Conservation (phyloP, 2,329 filamentous ascomycete genomes). For the Diaporthe caulivora region DNA sequence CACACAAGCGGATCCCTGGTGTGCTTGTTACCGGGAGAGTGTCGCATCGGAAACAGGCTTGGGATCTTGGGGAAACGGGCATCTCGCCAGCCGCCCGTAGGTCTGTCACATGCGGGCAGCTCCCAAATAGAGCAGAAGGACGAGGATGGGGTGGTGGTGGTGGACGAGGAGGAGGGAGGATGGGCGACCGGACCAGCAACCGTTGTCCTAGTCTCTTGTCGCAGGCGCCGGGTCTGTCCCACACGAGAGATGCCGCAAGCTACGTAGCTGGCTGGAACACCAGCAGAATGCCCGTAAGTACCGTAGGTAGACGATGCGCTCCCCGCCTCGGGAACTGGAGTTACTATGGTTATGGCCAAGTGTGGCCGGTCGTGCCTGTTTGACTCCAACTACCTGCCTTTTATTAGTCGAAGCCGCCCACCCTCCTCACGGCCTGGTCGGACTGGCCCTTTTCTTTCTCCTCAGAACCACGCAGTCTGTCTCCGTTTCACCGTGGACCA, state of each 20-base stretch:
- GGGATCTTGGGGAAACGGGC: slow-evolving; percentile 24
- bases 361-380: slow-evolving; percentile 15
- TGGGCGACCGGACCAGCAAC: slow-evolving; percentile 21
- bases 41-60: slow-evolving; percentile 14
- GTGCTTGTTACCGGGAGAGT: slow-evolving; percentile 23
- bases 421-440: slow-evolving; percentile 29
- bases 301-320: slow-evolving; percentile 4
- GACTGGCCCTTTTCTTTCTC: slow-evolving; percentile 1
- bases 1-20: slow-evolving; percentile 17
- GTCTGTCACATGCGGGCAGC: slow-evolving; percentile 28
- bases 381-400: slow-evolving; percentile 24
- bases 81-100: slow-evolving; percentile 14
- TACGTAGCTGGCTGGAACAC: slow-evolving; percentile 19
- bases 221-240: slow-evolving; percentile 25
- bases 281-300: slow-evolving; percentile 3
- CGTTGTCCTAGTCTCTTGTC: slow-evolving; percentile 12
- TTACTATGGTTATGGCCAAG: slow-evolving; percentile 2
- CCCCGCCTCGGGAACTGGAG: slow-evolving; percentile 11
- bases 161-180: slow-evolving; percentile 9
- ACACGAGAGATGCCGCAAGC: neutral
- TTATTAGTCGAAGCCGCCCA: slow-evolving; percentile 33
- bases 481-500: slow-evolving; percentile 12
- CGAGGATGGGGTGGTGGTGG: neutral
- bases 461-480: neutral
- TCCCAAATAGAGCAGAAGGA: slow-evolving; percentile 2